These are phyloP conservation scores for Fusarium sp. DNA, from an alignment of 2,329 filamentous ascomycete species.

Conservation along the genomic window DNA sequence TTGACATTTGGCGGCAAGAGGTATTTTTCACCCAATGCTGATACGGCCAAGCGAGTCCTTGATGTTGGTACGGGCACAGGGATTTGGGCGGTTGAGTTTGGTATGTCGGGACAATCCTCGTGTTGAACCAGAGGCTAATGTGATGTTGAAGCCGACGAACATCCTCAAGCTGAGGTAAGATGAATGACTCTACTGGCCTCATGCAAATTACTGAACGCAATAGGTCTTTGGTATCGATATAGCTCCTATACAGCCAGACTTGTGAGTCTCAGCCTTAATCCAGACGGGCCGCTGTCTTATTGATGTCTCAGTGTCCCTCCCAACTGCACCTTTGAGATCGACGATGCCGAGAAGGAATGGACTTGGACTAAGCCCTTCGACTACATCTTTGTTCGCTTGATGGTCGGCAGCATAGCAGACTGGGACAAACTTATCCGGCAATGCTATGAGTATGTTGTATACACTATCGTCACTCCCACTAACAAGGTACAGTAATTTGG, in stretches of 20 bases:
- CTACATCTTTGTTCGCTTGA: slow-evolving; percentile 31
- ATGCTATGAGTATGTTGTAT: slow-evolving; percentile 12
- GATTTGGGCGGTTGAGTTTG: slow-evolving; percentile 33
- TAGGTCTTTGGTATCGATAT: slow-evolving; percentile 27
- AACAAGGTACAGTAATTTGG: background rate
- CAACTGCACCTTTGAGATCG: slow-evolving; percentile 22
- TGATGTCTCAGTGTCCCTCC: background rate
- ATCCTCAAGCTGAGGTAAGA: slow-evolving; percentile 28
- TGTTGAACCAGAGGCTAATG: background rate
- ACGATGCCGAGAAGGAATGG: slow-evolving; percentile 29
- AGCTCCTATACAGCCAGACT: slow-evolving; percentile 21
- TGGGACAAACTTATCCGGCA: slow-evolving; percentile 13
- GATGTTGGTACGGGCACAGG: slow-evolving; percentile 33
- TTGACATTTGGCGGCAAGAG: slow-evolving; percentile 22
- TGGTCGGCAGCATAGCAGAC: slow-evolving; percentile 31
- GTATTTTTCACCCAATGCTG: slow-evolving; percentile 10
- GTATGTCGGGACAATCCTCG: background rate
- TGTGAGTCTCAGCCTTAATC: background rate
- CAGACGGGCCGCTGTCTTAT: no score
- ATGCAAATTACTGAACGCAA: rapidly evolving
- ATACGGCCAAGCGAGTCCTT: slow-evolving; percentile 19
- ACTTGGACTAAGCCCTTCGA: slow-evolving; percentile 24
- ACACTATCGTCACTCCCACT: no score
- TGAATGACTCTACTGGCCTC: rapidly evolving
- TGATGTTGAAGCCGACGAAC: slow-evolving; percentile 10